Evolutionary conservation across 805 yeast genomes (phyloP), one percentile per base, ranked within the genome.

Genomic region (Saccharomycopsis synnaedendra): DNA sequence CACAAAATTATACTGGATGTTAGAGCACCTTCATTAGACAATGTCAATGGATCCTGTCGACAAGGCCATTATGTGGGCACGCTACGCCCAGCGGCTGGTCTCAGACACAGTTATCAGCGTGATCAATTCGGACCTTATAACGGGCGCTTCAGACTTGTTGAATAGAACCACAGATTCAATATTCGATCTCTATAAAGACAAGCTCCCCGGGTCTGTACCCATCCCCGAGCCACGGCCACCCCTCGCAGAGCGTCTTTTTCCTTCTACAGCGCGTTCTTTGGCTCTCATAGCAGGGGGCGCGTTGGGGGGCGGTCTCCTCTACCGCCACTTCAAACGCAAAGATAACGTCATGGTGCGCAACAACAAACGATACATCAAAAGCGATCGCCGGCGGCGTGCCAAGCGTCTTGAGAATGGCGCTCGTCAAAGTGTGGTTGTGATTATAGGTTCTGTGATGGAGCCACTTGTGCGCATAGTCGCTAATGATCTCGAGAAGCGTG

Each of bases 391-490:
- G 52, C 65, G 90, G 56, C 66, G 80, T 49, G 94, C 88, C 1
- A 69, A 72, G 4, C 71, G 78, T 50, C 67, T 86, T 33, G 56
- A 72, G 4, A 80, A 80, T 51, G 93, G 95, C 1, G 83, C 85
- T 3, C 66, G 96, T 44, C 71, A 73, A 51, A 93, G 85, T 56
- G 90, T 84, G 5, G 76, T 86, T 3, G 65, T 87, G 27, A 65
- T 86, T 4, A 71, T 85, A 3, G 95, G 95, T 1, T 80, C 87
- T 1, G 88, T 89, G 2, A 69, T 76, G 3, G 90, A 84, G 53
- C 86, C 87, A 1, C 64, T 85, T 48, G 78, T 86, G 1, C 70
- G 85, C 49, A 69, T 80, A 45, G 64, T 86, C 32, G 85, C 88
- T 1, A 70, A 75, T 48, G 95, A 86, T 59, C 70, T 86, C 53